phyloP scores from a whole-genome alignment of 192 early-diverging fungal species.

The Phycomyces nitens region DNA sequence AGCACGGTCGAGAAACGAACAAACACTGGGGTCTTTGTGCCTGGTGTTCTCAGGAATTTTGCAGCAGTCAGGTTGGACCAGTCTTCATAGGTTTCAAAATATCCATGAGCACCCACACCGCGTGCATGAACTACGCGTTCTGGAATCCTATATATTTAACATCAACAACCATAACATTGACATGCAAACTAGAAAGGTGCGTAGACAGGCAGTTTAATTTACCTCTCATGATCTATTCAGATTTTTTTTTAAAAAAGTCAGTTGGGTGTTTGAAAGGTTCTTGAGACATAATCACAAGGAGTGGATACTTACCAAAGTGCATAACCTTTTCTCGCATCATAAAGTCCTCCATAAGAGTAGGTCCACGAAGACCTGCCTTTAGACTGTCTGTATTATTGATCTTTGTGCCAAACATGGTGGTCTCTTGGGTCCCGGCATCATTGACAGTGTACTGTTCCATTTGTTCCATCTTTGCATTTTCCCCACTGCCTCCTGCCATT shows the following conservation, averaged over 20 bases:
- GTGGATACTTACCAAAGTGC: slow-evolving; percentile 22
- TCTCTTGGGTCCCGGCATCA: slow-evolving; percentile 18
- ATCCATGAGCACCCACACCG: slow-evolving; percentile 43
- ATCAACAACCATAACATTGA: not conserved
- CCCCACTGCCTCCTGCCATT: not conserved
- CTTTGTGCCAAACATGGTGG: slow-evolving; percentile 21
- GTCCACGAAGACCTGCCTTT: slow-evolving; percentile 29
- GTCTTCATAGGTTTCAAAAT: slow-evolving; percentile 37
- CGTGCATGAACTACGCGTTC: slow-evolving; percentile 41
- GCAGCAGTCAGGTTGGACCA: slow-evolving; percentile 38
- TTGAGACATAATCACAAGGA: not conserved
- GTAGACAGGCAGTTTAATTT: not conserved
- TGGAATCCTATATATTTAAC: slow-evolving; percentile 17
- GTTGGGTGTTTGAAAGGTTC: not conserved
- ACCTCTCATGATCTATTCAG: slow-evolving; percentile 19
- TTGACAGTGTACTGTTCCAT: slow-evolving; percentile 6
- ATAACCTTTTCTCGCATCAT: slow-evolving; percentile 22
- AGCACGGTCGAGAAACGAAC: slow-evolving; percentile 45
- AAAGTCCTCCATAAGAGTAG: slow-evolving; percentile 30
- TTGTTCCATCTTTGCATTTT: slow-evolving; percentile 8
- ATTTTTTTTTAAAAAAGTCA: not conserved
- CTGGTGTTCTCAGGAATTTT: slow-evolving; percentile 21
- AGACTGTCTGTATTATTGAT: slow-evolving; percentile 26
- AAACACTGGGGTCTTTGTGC: slow-evolving; percentile 44
- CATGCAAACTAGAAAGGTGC: too few relatives aligned